Percentiles rank a stretch among this genome's conserved stretches.
Conservation (phyloP, 164 flowering plant species). For the Euptelea pleiosperma region DNA sequence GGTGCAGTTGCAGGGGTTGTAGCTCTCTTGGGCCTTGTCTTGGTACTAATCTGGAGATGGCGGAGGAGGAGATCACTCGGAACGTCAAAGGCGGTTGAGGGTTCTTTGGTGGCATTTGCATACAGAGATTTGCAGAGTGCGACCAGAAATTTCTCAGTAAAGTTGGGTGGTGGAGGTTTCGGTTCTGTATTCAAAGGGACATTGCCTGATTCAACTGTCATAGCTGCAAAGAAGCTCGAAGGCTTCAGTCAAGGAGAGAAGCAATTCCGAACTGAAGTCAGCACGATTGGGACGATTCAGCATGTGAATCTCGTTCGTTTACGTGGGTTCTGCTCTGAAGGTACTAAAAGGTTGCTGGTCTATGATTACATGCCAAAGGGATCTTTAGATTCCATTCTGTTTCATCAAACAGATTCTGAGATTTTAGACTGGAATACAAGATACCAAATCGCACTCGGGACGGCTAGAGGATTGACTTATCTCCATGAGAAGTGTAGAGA, state of each 20-base stretch:
- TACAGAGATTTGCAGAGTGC: constrained; percentile 38
- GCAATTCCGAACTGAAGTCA: constrained; percentile 59
- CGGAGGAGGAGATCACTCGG: constrained; percentile 8
- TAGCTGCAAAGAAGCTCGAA: constrained; percentile 57
- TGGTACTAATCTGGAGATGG: constrained; percentile 9
- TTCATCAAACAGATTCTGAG: constrained; percentile 11
- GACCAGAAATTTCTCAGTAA: constrained; percentile 46
- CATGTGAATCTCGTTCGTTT: constrained; percentile 56
- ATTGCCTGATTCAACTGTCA: constrained; percentile 31
- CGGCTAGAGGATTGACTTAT: constrained; percentile 36
- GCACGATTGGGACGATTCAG: constrained; percentile 64
- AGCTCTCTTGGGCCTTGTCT: constrained; percentile 11
- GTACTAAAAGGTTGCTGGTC: constrained; percentile 38
- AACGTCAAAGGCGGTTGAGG: constrained; percentile 28
- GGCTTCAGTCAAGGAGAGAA: constrained; percentile 50
- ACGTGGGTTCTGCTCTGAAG: constrained; percentile 54
- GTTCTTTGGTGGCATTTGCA: constrained; percentile 35
- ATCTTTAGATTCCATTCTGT: constrained; percentile 39
- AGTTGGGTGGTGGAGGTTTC: constrained; percentile 50
- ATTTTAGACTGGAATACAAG: constrained; percentile 32
- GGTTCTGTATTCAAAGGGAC: constrained; percentile 55
- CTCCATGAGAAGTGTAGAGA: constrained; percentile 39
- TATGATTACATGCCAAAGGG: constrained; percentile 60
- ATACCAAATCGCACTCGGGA: constrained; percentile 33
- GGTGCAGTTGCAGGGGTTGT: constrained; percentile 14